Conservation (phyloP, 208 protist species). For the Wallacemonas rigidus region DNA sequence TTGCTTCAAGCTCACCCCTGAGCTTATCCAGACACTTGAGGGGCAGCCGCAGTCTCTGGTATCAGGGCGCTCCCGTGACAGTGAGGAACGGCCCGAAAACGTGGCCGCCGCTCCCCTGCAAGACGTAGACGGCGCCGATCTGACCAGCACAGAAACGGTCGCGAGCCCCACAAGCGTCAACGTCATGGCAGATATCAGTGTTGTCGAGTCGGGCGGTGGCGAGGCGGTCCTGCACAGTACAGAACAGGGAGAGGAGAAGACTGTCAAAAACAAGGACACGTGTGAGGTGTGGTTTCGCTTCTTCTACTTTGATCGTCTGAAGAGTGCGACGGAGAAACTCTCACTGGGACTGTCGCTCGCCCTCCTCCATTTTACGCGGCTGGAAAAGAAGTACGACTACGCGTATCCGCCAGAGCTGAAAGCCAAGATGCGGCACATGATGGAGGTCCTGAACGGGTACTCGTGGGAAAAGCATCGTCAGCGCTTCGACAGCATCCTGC, state of each 20-base stretch:
- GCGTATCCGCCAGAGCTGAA: slow-evolving; percentile 9
- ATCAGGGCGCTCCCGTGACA: not conserved
- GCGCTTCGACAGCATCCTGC: slow-evolving; percentile 16
- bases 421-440: not conserved
- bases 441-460: slow-evolving; percentile 4
- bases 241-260: not conserved
- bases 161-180: not conserved
- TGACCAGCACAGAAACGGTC: not conserved
- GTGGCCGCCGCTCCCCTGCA: not conserved
- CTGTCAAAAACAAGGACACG: not conserved
- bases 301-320: slow-evolving; percentile 21
- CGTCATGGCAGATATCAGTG: no score
- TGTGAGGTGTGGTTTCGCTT: slow-evolving; percentile 17
- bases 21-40: not conserved
- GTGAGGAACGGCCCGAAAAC: not conserved
- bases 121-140: not conserved
- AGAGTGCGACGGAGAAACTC: slow-evolving; percentile 19
- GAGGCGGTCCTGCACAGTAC: not conserved
- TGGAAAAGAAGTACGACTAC: slow-evolving; percentile 4
- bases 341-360: slow-evolving; percentile 3
- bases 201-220: no score
- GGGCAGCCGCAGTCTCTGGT: not conserved
- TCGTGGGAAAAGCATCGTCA: slow-evolving; percentile 7
- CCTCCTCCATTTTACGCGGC: slow-evolving; percentile 9
- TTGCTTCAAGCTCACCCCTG: slow-evolving; percentile 5